Percentiles rank a stretch among this genome's conserved stretches.
phyloP scores from a whole-genome alignment of 805 yeast genomes.

The Starmerella gropengiesseri region DNA sequence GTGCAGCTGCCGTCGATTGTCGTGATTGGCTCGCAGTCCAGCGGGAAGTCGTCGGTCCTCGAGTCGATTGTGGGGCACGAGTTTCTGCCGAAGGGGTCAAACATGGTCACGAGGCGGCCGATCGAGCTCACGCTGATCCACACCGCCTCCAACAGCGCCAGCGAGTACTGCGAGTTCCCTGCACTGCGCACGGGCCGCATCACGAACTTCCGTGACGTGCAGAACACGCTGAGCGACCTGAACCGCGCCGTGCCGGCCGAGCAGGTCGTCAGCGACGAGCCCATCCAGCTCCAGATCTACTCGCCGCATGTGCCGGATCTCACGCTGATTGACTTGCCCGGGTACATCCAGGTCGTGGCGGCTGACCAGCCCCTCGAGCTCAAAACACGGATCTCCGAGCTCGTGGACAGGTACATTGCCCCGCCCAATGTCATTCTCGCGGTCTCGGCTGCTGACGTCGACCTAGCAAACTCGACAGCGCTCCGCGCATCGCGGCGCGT shows the following conservation, averaged over 20 bases:
- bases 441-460: conserved; percentile 96
- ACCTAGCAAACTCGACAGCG: conserved; percentile 91
- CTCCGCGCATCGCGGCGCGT: conserved; percentile 77
- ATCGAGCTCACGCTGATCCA: conserved; percentile 88
- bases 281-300: conserved; percentile 81
- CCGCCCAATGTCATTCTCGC: conserved; percentile 92
- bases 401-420: conserved; percentile 77
- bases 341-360: conserved; percentile 93
- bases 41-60: conserved; percentile 92
- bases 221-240: conserved; percentile 71
- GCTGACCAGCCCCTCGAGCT: conserved; percentile 87
- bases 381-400: conserved; percentile 61
- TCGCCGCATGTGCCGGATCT: conserved; percentile 88
- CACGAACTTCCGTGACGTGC: conserved; percentile 82
- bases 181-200: conserved; percentile 70
- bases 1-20: conserved; percentile 87
- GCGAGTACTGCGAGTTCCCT: conserved; percentile 89
- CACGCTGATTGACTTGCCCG: conserved; percentile 90
- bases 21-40: conserved; percentile 93
- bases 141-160: conserved; percentile 57
- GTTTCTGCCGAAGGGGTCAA: conserved; percentile 90
- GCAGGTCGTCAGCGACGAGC: conserved; percentile 85
- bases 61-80: conserved; percentile 98
- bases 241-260: conserved; percentile 83
- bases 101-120: conserved; percentile 97